These are phyloP conservation scores for Sclerotinia borealis DNA, from an alignment of 2,329 filamentous ascomycete genomes.

Conservation along the genomic window DNA sequence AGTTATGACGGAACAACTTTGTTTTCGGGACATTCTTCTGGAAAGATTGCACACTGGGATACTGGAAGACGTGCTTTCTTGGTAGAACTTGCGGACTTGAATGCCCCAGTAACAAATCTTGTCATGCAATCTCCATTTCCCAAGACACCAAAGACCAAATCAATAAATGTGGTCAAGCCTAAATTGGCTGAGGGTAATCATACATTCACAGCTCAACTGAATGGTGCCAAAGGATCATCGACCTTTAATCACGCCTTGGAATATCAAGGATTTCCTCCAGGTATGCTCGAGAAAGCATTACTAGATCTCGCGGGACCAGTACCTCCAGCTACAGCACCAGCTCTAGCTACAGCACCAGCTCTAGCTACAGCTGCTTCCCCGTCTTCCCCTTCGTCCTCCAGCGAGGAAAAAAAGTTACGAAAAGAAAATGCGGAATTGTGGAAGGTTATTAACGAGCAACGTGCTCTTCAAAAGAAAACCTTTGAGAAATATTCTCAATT, in stretches of 20 bases:
- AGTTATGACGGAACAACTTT: conserved; percentile 78
- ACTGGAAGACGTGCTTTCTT: conserved; percentile 39
- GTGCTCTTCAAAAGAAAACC: conserved; percentile 38
- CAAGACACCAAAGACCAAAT: conserved; percentile 42
- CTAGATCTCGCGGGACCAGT: conserved; percentile 36
- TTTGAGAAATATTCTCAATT: conserved; percentile 30
- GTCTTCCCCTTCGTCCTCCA: conserved; percentile 26
- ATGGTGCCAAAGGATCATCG: conserved; percentile 27
- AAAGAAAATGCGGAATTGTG: conserved; percentile 42
- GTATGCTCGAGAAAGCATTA: conserved; percentile 45
- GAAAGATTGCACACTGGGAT: conserved; percentile 77
- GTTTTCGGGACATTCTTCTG: conserved; percentile 74
- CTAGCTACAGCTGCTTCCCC: not conserved
- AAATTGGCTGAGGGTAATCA: conserved; percentile 61
- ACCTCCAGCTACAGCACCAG: conserved; percentile 13
- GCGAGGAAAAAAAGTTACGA: conserved; percentile 32
- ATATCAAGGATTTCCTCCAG: conserved; percentile 26
- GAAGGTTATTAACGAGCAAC: conserved; percentile 41
- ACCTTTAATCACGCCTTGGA: conserved; percentile 21
- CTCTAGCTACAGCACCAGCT: conserved; percentile 10
- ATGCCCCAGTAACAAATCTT: conserved; percentile 77
- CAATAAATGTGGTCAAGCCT: conserved; percentile 71
- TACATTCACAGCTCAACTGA: conserved; percentile 59
- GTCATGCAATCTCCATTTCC: conserved; percentile 59
- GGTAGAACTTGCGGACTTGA: conserved; percentile 43